A percentile compares a stretch with the other conserved stretches of the same genome.
Evolutionary conservation across 176 grass and related monocot species (phyloP).

Genomic region (Themeda triandra): DNA sequence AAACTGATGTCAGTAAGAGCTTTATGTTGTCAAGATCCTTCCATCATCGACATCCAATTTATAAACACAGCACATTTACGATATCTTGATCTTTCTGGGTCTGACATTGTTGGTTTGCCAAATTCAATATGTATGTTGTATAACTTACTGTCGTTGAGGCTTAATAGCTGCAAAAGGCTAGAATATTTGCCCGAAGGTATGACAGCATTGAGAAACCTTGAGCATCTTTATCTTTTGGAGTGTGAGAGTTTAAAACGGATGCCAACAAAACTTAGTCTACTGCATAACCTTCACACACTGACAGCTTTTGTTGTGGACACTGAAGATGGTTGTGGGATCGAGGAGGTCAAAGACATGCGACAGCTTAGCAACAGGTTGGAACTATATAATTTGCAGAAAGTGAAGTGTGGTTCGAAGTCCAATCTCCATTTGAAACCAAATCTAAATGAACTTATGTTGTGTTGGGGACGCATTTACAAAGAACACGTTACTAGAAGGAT

Average conservation of each 20-base stretch:
- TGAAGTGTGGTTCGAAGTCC: neutral
- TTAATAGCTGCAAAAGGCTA: rapidly evolving
- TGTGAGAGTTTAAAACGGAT: neutral
- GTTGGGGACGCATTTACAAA: neutral
- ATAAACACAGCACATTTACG: neutral
- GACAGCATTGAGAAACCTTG: neutral
- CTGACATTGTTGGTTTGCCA: neutral
- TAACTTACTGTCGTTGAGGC: neutral
- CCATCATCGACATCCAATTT: neutral
- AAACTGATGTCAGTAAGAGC: neutral
- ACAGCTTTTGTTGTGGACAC: neutral
- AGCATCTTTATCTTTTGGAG: neutral
- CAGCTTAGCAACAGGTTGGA: neutral
- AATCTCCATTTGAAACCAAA: conserved; percentile 7
- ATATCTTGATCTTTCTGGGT: neutral
- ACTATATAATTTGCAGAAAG: neutral
- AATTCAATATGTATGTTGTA: neutral
- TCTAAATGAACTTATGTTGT: neutral
- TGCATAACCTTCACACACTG: neutral
- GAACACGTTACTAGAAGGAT: no score
- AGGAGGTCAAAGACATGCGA: neutral
- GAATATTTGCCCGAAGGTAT: neutral
- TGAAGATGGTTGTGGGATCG: neutral
- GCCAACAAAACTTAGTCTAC: neutral
- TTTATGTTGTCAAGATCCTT: rapidly evolving